Base-by-base conservation (phyloP, 371 early-diverging fungal species). In the Rhizopus arrhizus region DNA sequence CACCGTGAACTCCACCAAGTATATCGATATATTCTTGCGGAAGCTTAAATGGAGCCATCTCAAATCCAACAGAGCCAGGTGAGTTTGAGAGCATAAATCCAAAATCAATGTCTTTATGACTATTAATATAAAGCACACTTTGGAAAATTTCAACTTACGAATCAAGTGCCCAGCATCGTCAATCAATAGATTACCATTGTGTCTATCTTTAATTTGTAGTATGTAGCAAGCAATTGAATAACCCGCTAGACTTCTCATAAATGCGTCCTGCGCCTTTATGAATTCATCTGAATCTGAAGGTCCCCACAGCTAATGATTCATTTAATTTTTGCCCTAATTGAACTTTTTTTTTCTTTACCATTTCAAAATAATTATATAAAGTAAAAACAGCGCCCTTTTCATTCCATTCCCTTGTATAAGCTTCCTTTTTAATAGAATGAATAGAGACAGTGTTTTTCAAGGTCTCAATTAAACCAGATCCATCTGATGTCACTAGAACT, bases 1-100 rank as follows among this genome's bases (percentile, higher is more conserved):
- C 82, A 64, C 90, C 84, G 42, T 88, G 85, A 32, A 87, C 75
- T 2, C 96, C 97, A 45, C 95, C 96, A 40, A 99, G 77, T 36
- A 99, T 85, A 66, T 95, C 95, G 28, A 97, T 71, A 65, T 97
- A 98, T 62, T 99, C 99, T 68, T 92, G 93, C 3, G 98, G 91
- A 43, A 99, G 72, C 80, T 99, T 99, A 79, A 99, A 96, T 0
- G 98, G 98, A 16, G 96, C 96, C 73, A 90, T 81, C 73, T 99
- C 99, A 74, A 98, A 97, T 29, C 96, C 97, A 16, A 99, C 90
- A 33, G 92, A 92, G 3, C 99, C 99, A 0, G 99, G 99, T n/a
- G 93, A 92, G 70, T 97, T 98, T 43, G 93, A 93, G 22, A 99
- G 77, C 91, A 99, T 98, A 78, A 98, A 99, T 13, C 99, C 99